phyloP scores from a whole-genome alignment of 306 rosid genomes.

The Rubus idaeus region DNA sequence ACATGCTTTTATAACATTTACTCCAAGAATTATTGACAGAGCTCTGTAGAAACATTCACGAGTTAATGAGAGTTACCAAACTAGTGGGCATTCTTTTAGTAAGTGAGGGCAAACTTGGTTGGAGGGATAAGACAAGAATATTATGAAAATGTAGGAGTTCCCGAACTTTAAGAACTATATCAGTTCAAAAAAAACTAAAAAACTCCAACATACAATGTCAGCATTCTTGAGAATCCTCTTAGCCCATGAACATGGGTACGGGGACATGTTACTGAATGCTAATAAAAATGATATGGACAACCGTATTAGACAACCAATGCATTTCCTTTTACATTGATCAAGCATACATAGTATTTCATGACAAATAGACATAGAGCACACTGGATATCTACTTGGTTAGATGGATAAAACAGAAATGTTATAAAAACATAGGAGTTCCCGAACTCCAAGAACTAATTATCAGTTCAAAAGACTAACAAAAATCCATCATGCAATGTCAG shows the following conservation, averaged over 20 bases:
- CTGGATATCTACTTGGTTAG: no score
- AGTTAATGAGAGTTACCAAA: neutral
- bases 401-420: no score
- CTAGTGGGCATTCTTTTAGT: neutral
- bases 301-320: neutral
- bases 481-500: no score
- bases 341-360: neutral
- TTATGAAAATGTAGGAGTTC: slow-evolving; percentile 29
- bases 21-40: no score
- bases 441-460: no score
- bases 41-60: neutral
- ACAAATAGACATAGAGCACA: no score
- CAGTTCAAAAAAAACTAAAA: slow-evolving; percentile 32
- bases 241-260: slow-evolving; percentile 13
- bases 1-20: no score
- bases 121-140: neutral
- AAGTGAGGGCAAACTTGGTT: neutral
- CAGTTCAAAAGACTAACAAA: no score
- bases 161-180: slow-evolving; percentile 32
- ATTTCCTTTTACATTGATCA: neutral
- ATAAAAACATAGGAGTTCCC: no score
- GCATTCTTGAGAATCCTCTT: slow-evolving; percentile 35
- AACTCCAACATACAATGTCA: slow-evolving; percentile 26
- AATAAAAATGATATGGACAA: neutral
- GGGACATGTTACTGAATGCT: neutral